Evolutionary conservation across 1,284 basidiomycete genomes (phyloP).

Genomic region (Inonotus obliquus): DNA sequence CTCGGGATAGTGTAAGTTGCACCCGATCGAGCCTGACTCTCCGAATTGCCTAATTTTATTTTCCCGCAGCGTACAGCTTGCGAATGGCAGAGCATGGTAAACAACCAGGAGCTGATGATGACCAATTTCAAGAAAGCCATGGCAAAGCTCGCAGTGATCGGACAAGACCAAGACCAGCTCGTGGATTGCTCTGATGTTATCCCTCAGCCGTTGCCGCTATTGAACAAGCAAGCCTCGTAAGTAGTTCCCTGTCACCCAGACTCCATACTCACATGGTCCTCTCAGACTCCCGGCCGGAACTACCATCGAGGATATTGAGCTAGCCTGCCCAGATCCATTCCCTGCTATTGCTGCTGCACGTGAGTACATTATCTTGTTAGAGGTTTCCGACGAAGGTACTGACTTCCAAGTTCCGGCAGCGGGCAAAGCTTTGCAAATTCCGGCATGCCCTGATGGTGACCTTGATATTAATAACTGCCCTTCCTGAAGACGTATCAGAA

Average conservation of each 20-base stretch:
- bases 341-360: conserved; percentile 13
- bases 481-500: not conserved
- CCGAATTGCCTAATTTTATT: not conserved
- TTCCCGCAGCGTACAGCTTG: conserved; percentile 19
- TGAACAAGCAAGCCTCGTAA: conserved; percentile 14
- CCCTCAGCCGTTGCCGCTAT: not conserved
- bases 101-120: conserved; percentile 29
- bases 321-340: conserved; percentile 17
- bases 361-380: not conserved
- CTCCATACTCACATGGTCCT: too few species aligned
- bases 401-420: conserved; percentile 4
- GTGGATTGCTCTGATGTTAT: conserved; percentile 21
- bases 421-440: conserved; percentile 12
- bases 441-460: conserved; percentile 18
- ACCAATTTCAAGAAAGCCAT: conserved; percentile 28
- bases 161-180: conserved; percentile 23
- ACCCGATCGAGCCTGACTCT: conserved; percentile 19
- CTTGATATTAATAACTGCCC: conserved; percentile 15
- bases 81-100: conserved; percentile 23
- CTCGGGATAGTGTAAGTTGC: conserved; percentile 27
- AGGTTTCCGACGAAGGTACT: not conserved
- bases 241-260: too few species aligned
- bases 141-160: conserved; percentile 31
- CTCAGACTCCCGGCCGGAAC: conserved; percentile 20
- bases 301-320: conserved; percentile 12